Evolutionary conservation across 192 early-diverging fungal species (phyloP).

Genomic region (Backusella tuberculispora): DNA sequence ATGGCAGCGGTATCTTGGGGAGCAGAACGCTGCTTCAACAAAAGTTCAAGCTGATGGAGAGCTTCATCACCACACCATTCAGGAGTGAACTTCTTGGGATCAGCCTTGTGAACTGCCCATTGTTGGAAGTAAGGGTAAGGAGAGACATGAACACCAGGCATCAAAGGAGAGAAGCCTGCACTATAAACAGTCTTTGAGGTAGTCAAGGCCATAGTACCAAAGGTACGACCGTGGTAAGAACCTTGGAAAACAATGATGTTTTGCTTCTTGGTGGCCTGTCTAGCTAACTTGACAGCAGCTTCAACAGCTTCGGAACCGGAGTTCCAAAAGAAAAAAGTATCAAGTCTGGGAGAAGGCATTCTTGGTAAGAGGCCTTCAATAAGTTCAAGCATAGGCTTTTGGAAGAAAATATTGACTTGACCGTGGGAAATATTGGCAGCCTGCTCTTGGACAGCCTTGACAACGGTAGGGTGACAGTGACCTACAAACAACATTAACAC

Average conservation of each 20-base stretch:
- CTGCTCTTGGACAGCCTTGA: conserved; percentile 55
- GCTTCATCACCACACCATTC: conserved; percentile 44
- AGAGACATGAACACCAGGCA: conserved; percentile 48
- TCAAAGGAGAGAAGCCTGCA: conserved; percentile 46
- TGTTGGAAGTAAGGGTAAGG: conserved; percentile 46
- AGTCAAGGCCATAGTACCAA: conserved; percentile 50
- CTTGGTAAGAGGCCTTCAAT: conserved; percentile 38
- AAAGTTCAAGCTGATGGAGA: conserved; percentile 42
- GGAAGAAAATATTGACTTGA: conserved; percentile 48
- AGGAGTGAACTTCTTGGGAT: conserved; percentile 33
- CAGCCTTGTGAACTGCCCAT: conserved; percentile 37
- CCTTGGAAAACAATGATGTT: conserved; percentile 52
- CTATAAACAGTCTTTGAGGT: conserved; percentile 51
- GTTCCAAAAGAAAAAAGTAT: conserved; percentile 52
- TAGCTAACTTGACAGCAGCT: conserved; percentile 45
- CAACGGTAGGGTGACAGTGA: conserved; percentile 51
- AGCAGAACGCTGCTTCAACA: conserved; percentile 45
- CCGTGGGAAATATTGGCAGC: conserved; percentile 44
- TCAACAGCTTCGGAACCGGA: conserved; percentile 53
- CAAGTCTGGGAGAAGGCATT: conserved; percentile 45
- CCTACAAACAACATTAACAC: conserved; percentile 22
- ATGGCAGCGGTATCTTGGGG: conserved; percentile 50
- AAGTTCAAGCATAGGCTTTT: conserved; percentile 50
- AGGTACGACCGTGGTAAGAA: conserved; percentile 51
- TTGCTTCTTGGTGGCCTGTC: conserved; percentile 51